Evolutionary conservation across 2,329 filamentous ascomycete species (phyloP).

Genomic region (Onygena corvina): DNA sequence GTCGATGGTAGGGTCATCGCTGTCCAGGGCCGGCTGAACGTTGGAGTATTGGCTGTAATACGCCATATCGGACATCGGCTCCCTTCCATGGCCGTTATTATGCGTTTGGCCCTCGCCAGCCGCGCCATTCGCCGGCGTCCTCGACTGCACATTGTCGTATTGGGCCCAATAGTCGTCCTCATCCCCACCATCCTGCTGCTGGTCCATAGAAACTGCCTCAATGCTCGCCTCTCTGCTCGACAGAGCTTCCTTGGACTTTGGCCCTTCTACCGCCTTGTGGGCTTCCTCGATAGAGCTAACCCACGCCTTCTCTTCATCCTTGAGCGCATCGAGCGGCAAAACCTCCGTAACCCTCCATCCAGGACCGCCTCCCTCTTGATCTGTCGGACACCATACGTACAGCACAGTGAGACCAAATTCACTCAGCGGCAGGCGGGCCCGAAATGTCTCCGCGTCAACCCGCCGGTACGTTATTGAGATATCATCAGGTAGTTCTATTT

Average conservation of each 20-base stretch:
- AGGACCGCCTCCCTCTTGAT: slow-evolving; percentile 40
- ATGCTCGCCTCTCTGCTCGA: slow-evolving; percentile 19
- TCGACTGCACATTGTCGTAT: slow-evolving; percentile 46
- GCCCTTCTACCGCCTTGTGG: slow-evolving; percentile 35
- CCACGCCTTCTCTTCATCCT: slow-evolving; percentile 43
- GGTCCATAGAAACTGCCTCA: slow-evolving; percentile 7
- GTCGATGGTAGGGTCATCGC: slow-evolving; percentile 49
- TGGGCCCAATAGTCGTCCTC: slow-evolving; percentile 55
- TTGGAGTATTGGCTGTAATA: slow-evolving; percentile 52
- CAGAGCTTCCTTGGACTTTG: slow-evolving; percentile 28
- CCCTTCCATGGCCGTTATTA: slow-evolving; percentile 19
- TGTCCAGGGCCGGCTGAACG: slow-evolving; percentile 53
- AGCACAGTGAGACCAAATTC: slow-evolving; percentile 45
- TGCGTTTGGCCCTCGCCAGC: background rate
- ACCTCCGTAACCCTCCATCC: slow-evolving; percentile 51
- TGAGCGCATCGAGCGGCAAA: slow-evolving; percentile 38
- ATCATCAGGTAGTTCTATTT: slow-evolving; percentile 51
- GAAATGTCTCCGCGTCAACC: slow-evolving; percentile 51
- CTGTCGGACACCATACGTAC: slow-evolving; percentile 50
- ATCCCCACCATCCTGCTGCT: slow-evolving; percentile 27
- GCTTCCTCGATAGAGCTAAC: slow-evolving; percentile 43
- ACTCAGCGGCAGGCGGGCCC: slow-evolving; percentile 41
- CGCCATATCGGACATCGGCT: slow-evolving; percentile 40
- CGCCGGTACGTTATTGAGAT: slow-evolving; percentile 45
- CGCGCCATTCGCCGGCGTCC: slow-evolving; percentile 36